Evolutionary conservation across 805 yeast genomes (phyloP).

Genomic region (Yamadazyma philogaea): DNA sequence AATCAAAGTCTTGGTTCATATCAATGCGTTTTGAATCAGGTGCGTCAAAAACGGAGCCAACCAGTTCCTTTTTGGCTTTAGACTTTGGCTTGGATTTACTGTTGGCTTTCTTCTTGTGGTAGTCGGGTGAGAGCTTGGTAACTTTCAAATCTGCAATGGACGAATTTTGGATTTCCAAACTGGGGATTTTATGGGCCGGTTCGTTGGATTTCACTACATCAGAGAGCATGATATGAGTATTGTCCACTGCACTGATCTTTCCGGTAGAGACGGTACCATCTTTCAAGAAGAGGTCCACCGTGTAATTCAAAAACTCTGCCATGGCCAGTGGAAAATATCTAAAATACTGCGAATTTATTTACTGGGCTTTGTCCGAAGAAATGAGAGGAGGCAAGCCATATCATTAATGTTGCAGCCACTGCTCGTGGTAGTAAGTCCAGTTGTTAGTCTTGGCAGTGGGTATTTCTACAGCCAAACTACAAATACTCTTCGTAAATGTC

Average conservation of each 20-base stretch:
- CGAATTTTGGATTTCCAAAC: conserved; percentile 26
- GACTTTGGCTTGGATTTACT: conserved; percentile 6
- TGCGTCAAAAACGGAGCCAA: neutral
- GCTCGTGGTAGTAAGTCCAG: no score
- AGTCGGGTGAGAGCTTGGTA: conserved; percentile 46
- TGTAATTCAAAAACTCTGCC: conserved; percentile 42
- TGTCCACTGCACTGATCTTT: conserved; percentile 31
- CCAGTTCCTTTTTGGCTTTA: conserved; percentile 5
- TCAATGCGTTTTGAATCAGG: conserved; percentile 7
- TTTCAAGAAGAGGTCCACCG: conserved; percentile 35
- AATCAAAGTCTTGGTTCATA: conserved; percentile 65
- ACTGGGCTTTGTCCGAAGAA: no score
- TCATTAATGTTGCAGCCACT: neutral
- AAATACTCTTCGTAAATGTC: neutral
- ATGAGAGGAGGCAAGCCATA: neutral
- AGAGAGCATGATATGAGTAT: conserved; percentile 24
- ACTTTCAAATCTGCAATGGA: conserved; percentile 56
- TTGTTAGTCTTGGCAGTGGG: no score
- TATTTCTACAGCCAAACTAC: no score
- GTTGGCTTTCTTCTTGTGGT: conserved; percentile 15
- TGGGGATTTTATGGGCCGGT: conserved; percentile 12
- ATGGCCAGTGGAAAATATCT: conserved; percentile 15
- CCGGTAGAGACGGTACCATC: conserved; percentile 38
- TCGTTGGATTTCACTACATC: conserved; percentile 16
- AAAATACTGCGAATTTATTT: neutral